Conservation (phyloP, 1,284 basidiomycete genomes). For the Caloboletus inedulis region DNA sequence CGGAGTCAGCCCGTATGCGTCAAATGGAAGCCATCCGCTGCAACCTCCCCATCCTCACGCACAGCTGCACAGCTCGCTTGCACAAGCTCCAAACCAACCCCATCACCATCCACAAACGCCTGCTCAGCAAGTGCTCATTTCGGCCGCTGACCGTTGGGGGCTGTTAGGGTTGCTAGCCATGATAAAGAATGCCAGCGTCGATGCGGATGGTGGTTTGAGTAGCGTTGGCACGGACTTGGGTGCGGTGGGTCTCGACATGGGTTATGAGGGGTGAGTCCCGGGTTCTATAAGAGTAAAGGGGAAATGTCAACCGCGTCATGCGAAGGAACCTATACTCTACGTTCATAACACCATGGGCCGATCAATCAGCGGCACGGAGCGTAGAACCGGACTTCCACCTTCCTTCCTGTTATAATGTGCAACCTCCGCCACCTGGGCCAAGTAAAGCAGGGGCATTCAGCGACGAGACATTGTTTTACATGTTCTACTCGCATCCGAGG, state of each 20-base stretch:
- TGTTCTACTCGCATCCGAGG: conserved; percentile 94
- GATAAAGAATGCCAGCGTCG: conserved; percentile 79
- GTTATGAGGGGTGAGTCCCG: conserved; percentile 69
- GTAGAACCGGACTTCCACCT: conserved; percentile 92
- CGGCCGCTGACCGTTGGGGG: conserved; percentile 95
- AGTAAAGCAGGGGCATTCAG: conserved; percentile 87
- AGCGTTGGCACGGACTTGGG: conserved; percentile 92
- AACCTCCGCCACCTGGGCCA: conserved; percentile 85
- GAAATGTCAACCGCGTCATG: conserved; percentile 23
- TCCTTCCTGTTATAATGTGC: conserved; percentile 92
- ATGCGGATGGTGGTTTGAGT: conserved; percentile 83
- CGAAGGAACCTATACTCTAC: conserved; percentile 80
- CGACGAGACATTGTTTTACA: conserved; percentile 98
- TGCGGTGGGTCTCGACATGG: conserved; percentile 90
- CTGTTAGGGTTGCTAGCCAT: conserved; percentile 84
- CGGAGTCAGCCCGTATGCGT: conserved; percentile 37
- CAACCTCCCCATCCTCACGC: conserved; percentile 34
- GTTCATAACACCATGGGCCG: conserved; percentile 97
- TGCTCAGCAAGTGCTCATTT: conserved; percentile 91
- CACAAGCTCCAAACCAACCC: conserved; percentile 30
- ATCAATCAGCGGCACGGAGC: conserved; percentile 77
- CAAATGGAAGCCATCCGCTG: conserved; percentile 42
- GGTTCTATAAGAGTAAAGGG: conserved; percentile 20
- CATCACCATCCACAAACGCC: conserved; percentile 76
- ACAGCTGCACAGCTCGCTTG: conserved; percentile 31